Base-by-base conservation (phyloP, 1,284 basidiomycete genomes). In the Apiotrichum akiyoshidainum region DNA sequence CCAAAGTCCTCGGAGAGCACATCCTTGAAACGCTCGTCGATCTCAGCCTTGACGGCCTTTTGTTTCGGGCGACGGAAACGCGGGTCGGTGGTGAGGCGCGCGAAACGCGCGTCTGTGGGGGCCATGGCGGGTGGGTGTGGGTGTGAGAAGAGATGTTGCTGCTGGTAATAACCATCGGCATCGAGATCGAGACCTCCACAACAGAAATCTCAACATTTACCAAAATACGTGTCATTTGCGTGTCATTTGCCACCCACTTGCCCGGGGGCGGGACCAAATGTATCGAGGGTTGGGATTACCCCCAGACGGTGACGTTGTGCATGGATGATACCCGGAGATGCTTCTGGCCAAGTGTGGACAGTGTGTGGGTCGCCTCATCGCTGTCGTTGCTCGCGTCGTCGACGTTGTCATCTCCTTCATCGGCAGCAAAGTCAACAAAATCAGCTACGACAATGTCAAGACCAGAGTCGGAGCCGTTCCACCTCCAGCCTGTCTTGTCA, bases 11-110 rank as follows among this genome's bases (percentile, higher is more conserved):
- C 75, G 33, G 57, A 81, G 52, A 98, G 85, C 19, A 96, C 82
- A 60, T 83, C 81, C 75, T 89, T 90, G 84, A 99, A 99, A n/a
- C 95, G 87, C 16, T 95, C 88, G 75, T 99, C 95, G 42, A 98
- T 84, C 60, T 88, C 84, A 52, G 96, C 87, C 77, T 94, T 96
- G 66, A 86, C 81, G 55, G 86, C 81, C 50, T 88, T 86, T 74
- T 87, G 89, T 71, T 86, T 89, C 0, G 90, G 88, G 22, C 84
- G 84, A 40, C 94, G 83, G 80, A 99, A 99, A 57, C 95, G 86
- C 55, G 95, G 95, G 77, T 99, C 95, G 34, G 90, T 87, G 74
- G 87, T 88, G 54, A 98, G 82, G 58, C 89, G 83, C 35, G 89
- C 85, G 76, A 99, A 98, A 39, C 95, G 85, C 39, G 87, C 81